Evolutionary conservation across 2,329 filamentous ascomycete genomes (phyloP).

Genomic region (Penicillium sp.): DNA sequence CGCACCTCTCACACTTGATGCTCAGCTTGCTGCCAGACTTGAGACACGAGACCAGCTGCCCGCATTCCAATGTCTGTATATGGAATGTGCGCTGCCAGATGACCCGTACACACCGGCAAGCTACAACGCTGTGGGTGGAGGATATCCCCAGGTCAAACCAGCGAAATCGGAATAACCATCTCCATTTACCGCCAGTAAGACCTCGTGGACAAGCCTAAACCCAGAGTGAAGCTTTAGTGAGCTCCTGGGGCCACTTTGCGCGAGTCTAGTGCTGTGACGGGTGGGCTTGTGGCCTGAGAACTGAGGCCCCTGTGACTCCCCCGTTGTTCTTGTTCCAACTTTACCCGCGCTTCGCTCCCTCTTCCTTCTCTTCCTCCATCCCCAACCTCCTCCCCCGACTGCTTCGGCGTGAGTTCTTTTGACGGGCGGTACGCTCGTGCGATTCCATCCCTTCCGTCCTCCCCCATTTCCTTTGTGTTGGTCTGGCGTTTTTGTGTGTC

Average conservation of each 20-base stretch:
- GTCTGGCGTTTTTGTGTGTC: conserved; percentile 33
- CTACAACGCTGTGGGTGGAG: neutral
- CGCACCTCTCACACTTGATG: neutral
- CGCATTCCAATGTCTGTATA: conserved; percentile 1
- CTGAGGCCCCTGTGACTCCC: conserved; percentile 18
- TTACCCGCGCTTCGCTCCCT: conserved; percentile 18
- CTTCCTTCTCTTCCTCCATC: conserved; percentile 17
- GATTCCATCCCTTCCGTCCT: conserved; percentile 26
- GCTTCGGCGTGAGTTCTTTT: conserved; percentile 17
- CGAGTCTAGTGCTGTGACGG: conserved; percentile 1
- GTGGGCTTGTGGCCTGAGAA: conserved; percentile 17
- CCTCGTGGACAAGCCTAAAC: conserved; percentile 1
- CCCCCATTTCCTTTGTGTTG: conserved; percentile 31
- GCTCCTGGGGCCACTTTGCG: conserved; percentile 5
- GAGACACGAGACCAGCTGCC: neutral
- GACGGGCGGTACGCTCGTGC: conserved; percentile 29
- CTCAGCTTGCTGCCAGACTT: neutral
- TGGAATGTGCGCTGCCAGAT: neutral
- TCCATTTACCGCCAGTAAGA: conserved; percentile 6
- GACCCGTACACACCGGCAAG: neutral
- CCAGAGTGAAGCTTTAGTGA: conserved; percentile 7
- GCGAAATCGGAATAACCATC: neutral
- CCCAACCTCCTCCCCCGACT: conserved; percentile 15
- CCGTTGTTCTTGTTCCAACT: conserved; percentile 20
- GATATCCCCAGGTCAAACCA: neutral